phyloP scores from a whole-genome alignment of 495 filamentous ascomycete genomes.

The Bacidia gigantensis region DNA sequence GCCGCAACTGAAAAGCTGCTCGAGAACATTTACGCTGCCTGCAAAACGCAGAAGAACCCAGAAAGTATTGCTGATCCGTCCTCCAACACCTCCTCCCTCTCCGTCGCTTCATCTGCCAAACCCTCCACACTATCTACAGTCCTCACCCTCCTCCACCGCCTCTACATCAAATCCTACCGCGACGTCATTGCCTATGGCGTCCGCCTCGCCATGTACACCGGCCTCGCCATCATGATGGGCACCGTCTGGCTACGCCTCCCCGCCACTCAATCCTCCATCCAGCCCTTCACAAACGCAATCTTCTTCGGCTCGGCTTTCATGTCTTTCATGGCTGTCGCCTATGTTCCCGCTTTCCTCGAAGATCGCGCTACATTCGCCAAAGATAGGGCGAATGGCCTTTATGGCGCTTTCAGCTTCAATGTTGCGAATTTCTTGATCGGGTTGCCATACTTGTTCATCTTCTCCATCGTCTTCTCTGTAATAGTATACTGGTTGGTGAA shows the following conservation, averaged over 20 bases:
- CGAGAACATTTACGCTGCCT: too few species aligned
- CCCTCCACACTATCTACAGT: constrained; percentile 22
- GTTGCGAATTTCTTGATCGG: constrained; percentile 72
- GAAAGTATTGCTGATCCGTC: too few species aligned
- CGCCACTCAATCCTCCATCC: constrained; percentile 51
- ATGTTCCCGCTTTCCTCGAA: constrained; percentile 70
- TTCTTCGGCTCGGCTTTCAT: constrained; percentile 78
- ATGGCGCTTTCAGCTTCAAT: constrained; percentile 56
- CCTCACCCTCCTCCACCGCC: constrained; percentile 49
- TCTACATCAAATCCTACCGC: constrained; percentile 66
- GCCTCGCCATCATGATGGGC: constrained; percentile 75
- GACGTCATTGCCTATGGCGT: constrained; percentile 75
- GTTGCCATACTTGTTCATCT: constrained; percentile 64
- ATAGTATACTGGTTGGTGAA: constrained; percentile 70
- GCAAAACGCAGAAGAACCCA: too few species aligned
- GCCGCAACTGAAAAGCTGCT: too few species aligned
- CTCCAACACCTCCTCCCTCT: too few species aligned
- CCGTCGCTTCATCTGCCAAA: too few species aligned
- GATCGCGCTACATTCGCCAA: constrained; percentile 60
- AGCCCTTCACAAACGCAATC: constrained; percentile 68
- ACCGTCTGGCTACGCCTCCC: constrained; percentile 67
- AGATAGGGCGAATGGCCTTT: constrained; percentile 70
- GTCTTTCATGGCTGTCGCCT: constrained; percentile 84
- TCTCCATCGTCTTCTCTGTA: constrained; percentile 57
- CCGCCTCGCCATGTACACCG: constrained; percentile 68